A percentile compares a stretch with the other conserved stretches of the same genome.
Evolutionary conservation across 306 rosid species (phyloP).

Genomic region (Inga oerstediana): DNA sequence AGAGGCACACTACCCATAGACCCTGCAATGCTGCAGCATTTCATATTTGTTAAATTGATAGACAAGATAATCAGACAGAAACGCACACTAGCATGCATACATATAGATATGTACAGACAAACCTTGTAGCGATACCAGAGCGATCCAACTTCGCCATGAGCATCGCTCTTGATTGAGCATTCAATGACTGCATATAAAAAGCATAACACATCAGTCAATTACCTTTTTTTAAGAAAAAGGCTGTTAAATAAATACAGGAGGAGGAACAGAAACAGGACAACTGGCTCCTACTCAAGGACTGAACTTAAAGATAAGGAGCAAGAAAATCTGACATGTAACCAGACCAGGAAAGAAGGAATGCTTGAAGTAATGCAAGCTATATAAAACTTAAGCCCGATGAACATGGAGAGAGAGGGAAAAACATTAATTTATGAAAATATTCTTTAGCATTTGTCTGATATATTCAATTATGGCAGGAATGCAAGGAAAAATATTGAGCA

Average conservation of each 20-base stretch:
- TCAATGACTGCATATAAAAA: slow-evolving; percentile 65
- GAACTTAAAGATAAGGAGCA: background rate
- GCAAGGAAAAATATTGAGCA: background rate
- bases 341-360: background rate
- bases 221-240: background rate
- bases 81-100: background rate
- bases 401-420: background rate
- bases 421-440: background rate
- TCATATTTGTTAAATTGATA: slow-evolving; percentile 19
- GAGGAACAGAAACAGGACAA: background rate
- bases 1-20: slow-evolving; percentile 41
- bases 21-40: slow-evolving; percentile 63
- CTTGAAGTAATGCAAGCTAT: background rate
- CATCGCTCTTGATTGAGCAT: slow-evolving; percentile 96
- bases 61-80: background rate
- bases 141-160: slow-evolving; percentile 98
- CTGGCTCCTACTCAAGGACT: background rate
- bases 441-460: background rate
- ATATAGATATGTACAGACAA: slow-evolving; percentile 28
- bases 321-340: background rate
- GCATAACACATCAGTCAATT: slow-evolving; percentile 21
- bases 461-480: background rate
- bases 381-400: slow-evolving; percentile 8
- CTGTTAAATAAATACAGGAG: background rate
- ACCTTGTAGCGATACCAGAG: slow-evolving; percentile 94